Percentiles rank a stretch among this genome's conserved stretches.
Evolutionary conservation across 1,284 basidiomycete species (phyloP).

Genomic region (Earliella scabrosa): DNA sequence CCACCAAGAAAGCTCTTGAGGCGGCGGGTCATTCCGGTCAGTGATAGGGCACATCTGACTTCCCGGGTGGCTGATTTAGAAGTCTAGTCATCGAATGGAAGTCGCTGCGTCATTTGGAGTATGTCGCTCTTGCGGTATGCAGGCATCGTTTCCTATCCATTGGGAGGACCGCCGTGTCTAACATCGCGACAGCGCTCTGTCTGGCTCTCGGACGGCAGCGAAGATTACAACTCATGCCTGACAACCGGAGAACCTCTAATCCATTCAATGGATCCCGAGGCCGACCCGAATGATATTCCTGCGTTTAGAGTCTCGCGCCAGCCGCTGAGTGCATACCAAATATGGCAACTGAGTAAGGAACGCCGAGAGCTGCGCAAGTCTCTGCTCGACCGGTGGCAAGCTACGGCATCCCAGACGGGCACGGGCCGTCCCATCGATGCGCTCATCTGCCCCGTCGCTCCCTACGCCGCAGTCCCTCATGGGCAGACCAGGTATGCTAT

Average conservation of each 20-base stretch:
- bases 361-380: constrained; percentile 48
- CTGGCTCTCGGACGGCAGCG: constrained; percentile 45
- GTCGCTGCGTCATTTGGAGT: constrained; percentile 38
- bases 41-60: not conserved
- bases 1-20: constrained; percentile 47
- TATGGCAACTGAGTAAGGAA: constrained; percentile 60
- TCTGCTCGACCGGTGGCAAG: constrained; percentile 63
- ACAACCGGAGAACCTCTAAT: constrained; percentile 35
- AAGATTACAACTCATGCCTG: constrained; percentile 48
- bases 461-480: constrained; percentile 59
- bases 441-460: constrained; percentile 59
- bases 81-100: constrained; percentile 43
- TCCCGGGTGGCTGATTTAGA: not conserved
- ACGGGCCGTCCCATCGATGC: constrained; percentile 70
- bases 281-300: constrained; percentile 26
- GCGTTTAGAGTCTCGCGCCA: constrained; percentile 24
- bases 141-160: not conserved
- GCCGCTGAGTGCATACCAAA: constrained; percentile 45
- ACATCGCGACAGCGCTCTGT: constrained; percentile 46
- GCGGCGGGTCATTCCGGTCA: constrained; percentile 50
- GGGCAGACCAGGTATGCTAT: constrained; percentile 49
- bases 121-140: constrained; percentile 14
- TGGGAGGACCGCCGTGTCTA: too few relatives aligned
- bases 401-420: constrained; percentile 48
- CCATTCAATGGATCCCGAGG: constrained; percentile 41